A percentile compares a stretch with the other conserved stretches of the same genome.
Conservation (phyloP, 164 flowering plant genomes). For the Aristolochia fimbriata region DNA sequence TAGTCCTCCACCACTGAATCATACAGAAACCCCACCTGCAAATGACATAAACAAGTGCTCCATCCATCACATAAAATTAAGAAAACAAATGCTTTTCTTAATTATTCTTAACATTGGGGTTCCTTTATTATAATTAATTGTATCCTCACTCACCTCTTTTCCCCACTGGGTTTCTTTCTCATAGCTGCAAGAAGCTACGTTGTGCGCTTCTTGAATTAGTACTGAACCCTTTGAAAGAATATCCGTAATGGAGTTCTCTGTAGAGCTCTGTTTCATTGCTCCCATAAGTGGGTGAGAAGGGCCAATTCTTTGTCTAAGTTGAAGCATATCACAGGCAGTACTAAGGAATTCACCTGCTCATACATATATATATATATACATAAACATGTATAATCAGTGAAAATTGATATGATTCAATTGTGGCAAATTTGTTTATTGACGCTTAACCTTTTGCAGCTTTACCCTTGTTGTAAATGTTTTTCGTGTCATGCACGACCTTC, state of each 20-base stretch:
- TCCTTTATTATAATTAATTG: no score
- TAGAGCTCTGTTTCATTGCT: neutral
- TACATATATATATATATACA: no score
- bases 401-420: neutral
- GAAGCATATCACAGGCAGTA: neutral
- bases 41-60: neutral
- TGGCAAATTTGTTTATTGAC: no score
- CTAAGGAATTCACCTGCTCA: neutral
- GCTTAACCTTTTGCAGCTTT: no score
- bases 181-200: slow-evolving; percentile 4
- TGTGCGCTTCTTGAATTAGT: neutral
- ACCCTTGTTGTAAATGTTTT: neutral
- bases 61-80: neutral
- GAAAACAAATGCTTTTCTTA: neutral
- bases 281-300: slow-evolving; percentile 4
- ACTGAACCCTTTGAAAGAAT: neutral
- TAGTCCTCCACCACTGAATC: slow-evolving; percentile 8
- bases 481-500: slow-evolving; percentile 16
- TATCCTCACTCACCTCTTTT: neutral
- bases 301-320: slow-evolving; percentile 4
- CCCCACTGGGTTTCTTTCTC: slow-evolving; percentile 7
- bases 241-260: neutral
- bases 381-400: no score
- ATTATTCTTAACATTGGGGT: neutral
- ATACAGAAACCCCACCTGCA: slow-evolving; percentile 9